These are phyloP conservation scores for Gynochthodes officinalis DNA, from an alignment of 257 asterid genomes.

Conservation along the genomic window DNA sequence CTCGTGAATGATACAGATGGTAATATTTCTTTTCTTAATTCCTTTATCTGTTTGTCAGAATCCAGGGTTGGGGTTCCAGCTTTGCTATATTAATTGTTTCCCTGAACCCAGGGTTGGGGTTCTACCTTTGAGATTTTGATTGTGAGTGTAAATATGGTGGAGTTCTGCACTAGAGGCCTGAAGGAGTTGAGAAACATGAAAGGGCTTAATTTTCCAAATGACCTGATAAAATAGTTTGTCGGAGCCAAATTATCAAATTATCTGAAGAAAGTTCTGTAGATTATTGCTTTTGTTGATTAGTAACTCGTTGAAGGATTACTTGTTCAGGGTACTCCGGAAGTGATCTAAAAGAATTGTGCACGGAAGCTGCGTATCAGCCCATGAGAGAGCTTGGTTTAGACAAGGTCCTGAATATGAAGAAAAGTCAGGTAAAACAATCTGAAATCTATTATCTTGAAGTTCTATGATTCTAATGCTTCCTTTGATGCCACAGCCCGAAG, in stretches of 20 bases:
- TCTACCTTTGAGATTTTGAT: conserved; percentile 3
- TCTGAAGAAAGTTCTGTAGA: not conserved
- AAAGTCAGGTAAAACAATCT: conserved; percentile 57
- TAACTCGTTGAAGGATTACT: not conserved
- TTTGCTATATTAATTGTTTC: not conserved
- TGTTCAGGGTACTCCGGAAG: conserved; percentile 91
- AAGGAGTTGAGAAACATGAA: not conserved
- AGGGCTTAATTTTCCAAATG: not conserved
- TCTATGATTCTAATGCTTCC: not conserved
- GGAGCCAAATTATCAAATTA: not conserved
- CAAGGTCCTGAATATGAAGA: conserved; percentile 58
- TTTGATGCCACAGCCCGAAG: not conserved
- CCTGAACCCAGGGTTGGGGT: not conserved
- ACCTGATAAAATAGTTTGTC: not conserved
- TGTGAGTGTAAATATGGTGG: not conserved
- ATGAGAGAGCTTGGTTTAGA: conserved; percentile 91
- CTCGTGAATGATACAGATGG: conserved; percentile 85
- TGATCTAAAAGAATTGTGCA: conserved; percentile 89
- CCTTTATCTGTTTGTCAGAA: not conserved
- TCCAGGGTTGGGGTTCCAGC: not conserved
- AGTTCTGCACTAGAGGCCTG: not conserved
- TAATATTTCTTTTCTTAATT: conserved; percentile 25
- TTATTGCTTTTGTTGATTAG: not conserved
- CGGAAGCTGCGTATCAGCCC: conserved; percentile 99
- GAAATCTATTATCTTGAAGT: not conserved